Conservation (phyloP, 1,139 yeast genomes). For the Kodamaea fungicola region DNA sequence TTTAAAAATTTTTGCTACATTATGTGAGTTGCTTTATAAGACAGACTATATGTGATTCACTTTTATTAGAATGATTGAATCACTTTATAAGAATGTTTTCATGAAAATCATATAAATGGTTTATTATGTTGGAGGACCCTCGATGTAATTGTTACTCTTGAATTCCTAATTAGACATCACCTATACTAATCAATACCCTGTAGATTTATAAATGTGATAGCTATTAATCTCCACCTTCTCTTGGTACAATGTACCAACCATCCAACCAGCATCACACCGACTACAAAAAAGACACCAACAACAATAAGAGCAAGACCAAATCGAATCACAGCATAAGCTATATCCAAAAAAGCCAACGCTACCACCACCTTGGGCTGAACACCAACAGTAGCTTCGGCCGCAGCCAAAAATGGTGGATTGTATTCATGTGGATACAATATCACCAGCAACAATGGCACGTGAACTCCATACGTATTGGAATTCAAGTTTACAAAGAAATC, state of each 20-base stretch:
- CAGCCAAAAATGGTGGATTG: slow-evolving; percentile 27
- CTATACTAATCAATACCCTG: neutral
- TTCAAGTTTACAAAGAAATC: neutral
- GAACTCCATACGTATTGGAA: slow-evolving; percentile 1
- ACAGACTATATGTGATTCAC: too few species aligned
- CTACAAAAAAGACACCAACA: slow-evolving; percentile 11
- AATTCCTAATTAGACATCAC: too few species aligned
- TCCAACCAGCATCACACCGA: slow-evolving; percentile 7
- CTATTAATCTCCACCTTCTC: slow-evolving; percentile 1
- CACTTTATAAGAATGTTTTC: too few species aligned
- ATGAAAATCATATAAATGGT: too few species aligned
- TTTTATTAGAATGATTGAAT: too few species aligned
- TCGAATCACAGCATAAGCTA: slow-evolving; percentile 18
- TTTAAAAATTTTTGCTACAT: too few species aligned
- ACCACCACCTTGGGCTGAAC: neutral
- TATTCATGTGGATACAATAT: slow-evolving; percentile 24
- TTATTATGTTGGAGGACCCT: too few species aligned
- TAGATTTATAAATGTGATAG: neutral
- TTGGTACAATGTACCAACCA: slow-evolving; percentile 4
- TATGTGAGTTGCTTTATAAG: too few species aligned
- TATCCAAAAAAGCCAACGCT: slow-evolving; percentile 16
- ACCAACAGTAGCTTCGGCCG: slow-evolving; percentile 12
- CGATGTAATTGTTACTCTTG: too few species aligned
- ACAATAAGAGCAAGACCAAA: slow-evolving; percentile 15
- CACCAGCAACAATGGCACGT: slow-evolving; percentile 9